These are phyloP conservation scores for Spongospora subterranea DNA, from an alignment of 208 protist genomes.

Conservation along the genomic window DNA sequence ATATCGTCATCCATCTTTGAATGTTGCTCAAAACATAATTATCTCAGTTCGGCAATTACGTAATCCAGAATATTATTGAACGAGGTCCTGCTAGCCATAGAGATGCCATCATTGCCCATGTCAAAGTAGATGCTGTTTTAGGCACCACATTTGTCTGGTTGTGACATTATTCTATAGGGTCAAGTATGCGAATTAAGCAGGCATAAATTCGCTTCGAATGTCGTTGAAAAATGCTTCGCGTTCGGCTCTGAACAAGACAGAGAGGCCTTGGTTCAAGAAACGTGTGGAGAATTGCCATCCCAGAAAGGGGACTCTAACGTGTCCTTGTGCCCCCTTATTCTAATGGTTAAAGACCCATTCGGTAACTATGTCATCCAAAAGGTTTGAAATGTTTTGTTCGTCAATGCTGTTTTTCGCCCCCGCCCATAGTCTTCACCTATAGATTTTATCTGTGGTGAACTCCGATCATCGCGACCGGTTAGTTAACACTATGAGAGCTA, in stretches of 20 bases:
- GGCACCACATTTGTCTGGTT: not conserved
- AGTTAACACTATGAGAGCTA: not conserved
- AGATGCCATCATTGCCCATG: constrained; percentile 78
- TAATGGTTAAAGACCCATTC: constrained; percentile 63
- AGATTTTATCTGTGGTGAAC: not conserved
- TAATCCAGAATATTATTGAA: constrained; percentile 97
- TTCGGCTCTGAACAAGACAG: constrained; percentile 12
- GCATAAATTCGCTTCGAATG: constrained; percentile 98
- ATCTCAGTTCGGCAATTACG: constrained; percentile 98
- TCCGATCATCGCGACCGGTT: constrained; percentile 13
- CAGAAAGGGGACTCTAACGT: not conserved
- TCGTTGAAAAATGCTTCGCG: constrained; percentile 94
- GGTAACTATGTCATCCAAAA: constrained; percentile 67
- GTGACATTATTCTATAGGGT: not conserved
- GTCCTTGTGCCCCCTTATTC: not conserved
- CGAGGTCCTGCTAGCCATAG: constrained; percentile 83
- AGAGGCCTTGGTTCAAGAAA: constrained; percentile 19
- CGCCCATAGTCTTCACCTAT: not conserved
- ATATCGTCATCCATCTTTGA: not conserved
- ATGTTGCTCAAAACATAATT: not conserved
- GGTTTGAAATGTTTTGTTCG: constrained; percentile 6
- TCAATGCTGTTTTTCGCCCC: not conserved
- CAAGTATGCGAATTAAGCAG: constrained; percentile 65
- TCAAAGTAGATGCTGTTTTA: constrained; percentile 58
- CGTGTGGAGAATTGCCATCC: not conserved